Percentiles rank a stretch among this genome's conserved stretches.
phyloP scores from a whole-genome alignment of 2,329 filamentous ascomycete species.

The Lasiodiplodia sp. region DNA sequence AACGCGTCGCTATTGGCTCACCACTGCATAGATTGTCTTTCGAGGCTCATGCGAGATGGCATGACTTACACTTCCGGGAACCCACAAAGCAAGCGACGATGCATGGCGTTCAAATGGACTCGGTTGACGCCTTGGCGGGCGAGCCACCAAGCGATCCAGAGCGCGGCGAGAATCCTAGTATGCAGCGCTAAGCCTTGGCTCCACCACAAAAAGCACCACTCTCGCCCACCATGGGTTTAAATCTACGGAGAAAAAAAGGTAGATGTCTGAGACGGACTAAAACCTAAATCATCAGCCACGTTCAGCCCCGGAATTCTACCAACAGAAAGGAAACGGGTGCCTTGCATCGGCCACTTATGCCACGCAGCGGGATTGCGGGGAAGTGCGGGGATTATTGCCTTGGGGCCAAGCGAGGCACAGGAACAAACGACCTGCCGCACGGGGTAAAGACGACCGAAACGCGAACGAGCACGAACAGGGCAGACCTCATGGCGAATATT shows the following conservation, averaged over 20 bases:
- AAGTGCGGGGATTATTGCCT: constrained; percentile 9
- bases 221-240: no score
- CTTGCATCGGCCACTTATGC: neutral
- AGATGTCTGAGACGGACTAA: no score
- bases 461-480: neutral
- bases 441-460: constrained; percentile 24
- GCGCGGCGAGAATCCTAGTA: neutral
- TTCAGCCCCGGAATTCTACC: neutral
- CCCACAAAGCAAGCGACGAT: neutral
- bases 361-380: constrained; percentile 7
- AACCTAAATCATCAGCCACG: no score
- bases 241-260: no score
- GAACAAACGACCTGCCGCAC: constrained; percentile 16
- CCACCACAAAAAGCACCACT: neutral
- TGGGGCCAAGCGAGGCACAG: neutral
- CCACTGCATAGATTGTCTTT: neutral
- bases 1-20: neutral
- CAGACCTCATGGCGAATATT: constrained; percentile 18
- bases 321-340: neutral
- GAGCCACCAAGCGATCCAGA: constrained; percentile 9
- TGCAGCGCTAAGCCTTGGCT: neutral
- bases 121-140: constrained; percentile 19
- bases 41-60: neutral
- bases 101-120: neutral
- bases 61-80: neutral